Evolutionary conservation across 169 alveolate species (phyloP).

Genomic region (Cryptosporidium andersoni): DNA sequence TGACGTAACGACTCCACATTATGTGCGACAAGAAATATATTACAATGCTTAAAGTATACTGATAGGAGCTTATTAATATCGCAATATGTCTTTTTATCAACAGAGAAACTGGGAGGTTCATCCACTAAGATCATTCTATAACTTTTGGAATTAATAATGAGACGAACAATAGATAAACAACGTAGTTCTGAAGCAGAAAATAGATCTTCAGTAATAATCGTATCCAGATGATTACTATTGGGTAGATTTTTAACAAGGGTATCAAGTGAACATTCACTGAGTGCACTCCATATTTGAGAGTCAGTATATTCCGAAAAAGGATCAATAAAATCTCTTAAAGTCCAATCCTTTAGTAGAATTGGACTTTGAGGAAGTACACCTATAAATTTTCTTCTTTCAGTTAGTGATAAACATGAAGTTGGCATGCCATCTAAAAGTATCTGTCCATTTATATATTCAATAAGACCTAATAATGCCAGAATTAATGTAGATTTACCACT

Average conservation of each 20-base stretch:
- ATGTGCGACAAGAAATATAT: conserved; percentile 56
- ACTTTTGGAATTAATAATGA: conserved; percentile 76
- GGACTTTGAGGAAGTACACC: conserved; percentile 79
- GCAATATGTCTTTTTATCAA: conserved; percentile 10
- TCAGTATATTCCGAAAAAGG: conserved; percentile 75
- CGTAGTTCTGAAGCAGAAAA: conserved; percentile 78
- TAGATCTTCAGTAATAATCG: conserved; percentile 29
- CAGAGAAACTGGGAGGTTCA: conserved; percentile 78
- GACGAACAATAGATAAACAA: conserved; percentile 77
- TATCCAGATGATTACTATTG: conserved; percentile 13
- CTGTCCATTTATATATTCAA: conserved; percentile 71
- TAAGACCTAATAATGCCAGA: conserved; percentile 74
- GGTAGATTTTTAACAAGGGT: conserved; percentile 4
- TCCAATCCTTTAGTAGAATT: conserved; percentile 75
- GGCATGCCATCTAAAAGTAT: conserved; percentile 73
- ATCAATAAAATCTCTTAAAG: conserved; percentile 74
- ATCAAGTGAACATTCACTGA: conserved; percentile 62
- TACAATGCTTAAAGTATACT: conserved; percentile 55
- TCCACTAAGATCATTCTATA: conserved; percentile 81
- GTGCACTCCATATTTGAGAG: conserved; percentile 71
- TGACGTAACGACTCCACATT: conserved; percentile 53
- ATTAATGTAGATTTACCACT: conserved; percentile 77
- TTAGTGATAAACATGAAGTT: conserved; percentile 49
- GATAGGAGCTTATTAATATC: conserved; percentile 3
- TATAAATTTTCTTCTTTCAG: conserved; percentile 66